Base-by-base conservation (phyloP, 2,329 filamentous ascomycete species). In the Herpomyces periplanetae region DNA sequence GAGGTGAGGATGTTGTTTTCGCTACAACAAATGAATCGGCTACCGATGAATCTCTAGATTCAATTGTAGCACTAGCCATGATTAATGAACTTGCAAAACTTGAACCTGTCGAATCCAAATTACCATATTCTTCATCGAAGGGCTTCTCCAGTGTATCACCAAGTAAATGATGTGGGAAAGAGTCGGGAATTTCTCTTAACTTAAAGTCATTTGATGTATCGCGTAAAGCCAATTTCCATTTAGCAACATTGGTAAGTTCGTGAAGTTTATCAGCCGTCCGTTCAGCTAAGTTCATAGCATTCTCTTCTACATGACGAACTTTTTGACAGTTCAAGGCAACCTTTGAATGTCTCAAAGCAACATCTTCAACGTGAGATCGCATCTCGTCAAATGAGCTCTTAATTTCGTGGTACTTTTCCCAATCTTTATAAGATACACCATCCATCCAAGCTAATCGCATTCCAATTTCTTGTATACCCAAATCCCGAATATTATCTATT, bases 361-460 rank as follows among this genome's bases (percentile, higher is more conserved):
- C 51, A 23, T 57, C 47, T 33, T 68, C 59, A 18, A 96, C 57
- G 28, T 84, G 66, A 13, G 54, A 47, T 21, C 66, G 62, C 71
- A 75, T 88, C 30, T 68, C 56, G 18, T 62, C 59, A 20, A 88
- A 65, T 6, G 64, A 61, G 20, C 51, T 54, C 42, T 66, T 84
- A 22, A 96, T 46, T 23, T 65, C 56, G 35, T 91, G 71, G 33
- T 87, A 96, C 35, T 75, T 80, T 23, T 62, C 56, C 80, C 80
- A 96, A 36, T 96, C 71, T 36, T 84, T 73, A 46, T 96, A 88
- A 2, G 75, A 85, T 24, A 96, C 54, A 13, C 69, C 69, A 22
- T 91, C 71, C 42, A 71, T 80, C 61, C 68, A 85, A 6, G 75
- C 71, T 73, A 80, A 96, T 23, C 42, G 50, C 57, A 84, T 75